A percentile compares a stretch with the other conserved stretches of the same genome.
These are phyloP conservation scores for Paramecium sonneborni DNA, from an alignment of 73 alveolate genomes.

Conservation along the genomic window DNA sequence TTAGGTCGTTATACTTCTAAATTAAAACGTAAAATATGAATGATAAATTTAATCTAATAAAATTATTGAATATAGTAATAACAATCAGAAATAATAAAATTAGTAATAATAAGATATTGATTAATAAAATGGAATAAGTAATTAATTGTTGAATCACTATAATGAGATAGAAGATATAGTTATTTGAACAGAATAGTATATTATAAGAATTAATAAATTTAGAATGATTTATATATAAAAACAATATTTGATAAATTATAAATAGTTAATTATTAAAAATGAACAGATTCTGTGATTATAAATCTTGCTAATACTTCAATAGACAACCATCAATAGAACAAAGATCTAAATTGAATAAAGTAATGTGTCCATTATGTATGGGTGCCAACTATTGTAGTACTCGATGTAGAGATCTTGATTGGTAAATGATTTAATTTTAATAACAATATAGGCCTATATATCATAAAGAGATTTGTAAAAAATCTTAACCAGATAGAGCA, in stretches of 20 bases:
- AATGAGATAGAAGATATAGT: too few species aligned
- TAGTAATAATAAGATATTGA: too few species aligned
- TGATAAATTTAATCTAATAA: too few species aligned
- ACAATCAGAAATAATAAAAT: too few species aligned
- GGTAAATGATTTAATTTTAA: background rate
- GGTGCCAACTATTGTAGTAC: slow-evolving; percentile 26
- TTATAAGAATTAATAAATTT: background rate
- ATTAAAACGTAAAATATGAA: too few species aligned
- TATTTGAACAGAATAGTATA: too few species aligned
- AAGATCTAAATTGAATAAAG: background rate
- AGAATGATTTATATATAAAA: background rate
- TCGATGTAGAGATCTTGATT: slow-evolving; percentile 39
- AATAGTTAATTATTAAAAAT: background rate
- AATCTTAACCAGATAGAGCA: slow-evolving; percentile 1
- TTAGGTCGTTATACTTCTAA: too few species aligned
- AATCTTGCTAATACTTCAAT: background rate
- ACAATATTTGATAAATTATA: background rate
- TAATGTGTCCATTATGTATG: slow-evolving; percentile 43
- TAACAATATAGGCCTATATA: background rate
- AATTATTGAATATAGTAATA: too few species aligned
- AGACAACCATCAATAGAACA: background rate
- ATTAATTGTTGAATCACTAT: too few species aligned
- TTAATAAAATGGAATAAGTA: too few species aligned
- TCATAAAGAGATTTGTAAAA: background rate
- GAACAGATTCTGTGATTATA: slow-evolving; percentile 46